A percentile compares a stretch with the other conserved stretches of the same genome.
phyloP scores from a whole-genome alignment of 108 stramenopile genomes.

The Nannochloropsis gaditana region DNA sequence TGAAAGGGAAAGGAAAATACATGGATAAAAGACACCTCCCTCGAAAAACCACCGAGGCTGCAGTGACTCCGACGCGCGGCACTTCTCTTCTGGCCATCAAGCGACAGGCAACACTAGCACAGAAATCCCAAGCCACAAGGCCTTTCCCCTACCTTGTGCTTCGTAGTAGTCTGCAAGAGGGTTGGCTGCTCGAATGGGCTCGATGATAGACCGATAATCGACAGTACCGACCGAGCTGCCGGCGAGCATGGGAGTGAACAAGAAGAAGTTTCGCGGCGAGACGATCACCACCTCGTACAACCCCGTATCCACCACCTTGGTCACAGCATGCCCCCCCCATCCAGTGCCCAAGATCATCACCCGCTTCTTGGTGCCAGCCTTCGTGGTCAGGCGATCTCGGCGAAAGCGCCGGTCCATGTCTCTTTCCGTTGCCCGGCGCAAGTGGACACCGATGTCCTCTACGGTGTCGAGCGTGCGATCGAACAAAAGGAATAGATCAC shows the following conservation, averaged over 20 bases:
- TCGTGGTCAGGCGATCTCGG: conserved; percentile 1
- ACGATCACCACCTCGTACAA: conserved; percentile 45
- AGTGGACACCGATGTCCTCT: conserved; percentile 34
- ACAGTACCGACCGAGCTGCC: conserved; percentile 84
- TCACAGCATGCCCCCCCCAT: conserved; percentile 81
- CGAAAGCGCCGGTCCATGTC: conserved; percentile 22
- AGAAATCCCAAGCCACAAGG: background rate
- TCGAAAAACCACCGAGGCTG: too few relatives aligned
- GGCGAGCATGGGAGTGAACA: conserved; percentile 94
- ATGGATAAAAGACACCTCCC: too few relatives aligned
- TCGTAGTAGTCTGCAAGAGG: conserved; percentile 71
- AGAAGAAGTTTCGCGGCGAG: conserved; percentile 84
- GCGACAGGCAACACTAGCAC: background rate
- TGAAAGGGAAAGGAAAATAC: too few relatives aligned
- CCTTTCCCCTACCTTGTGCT: conserved; percentile 38
- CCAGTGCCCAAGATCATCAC: conserved; percentile 85
- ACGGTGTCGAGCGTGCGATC: conserved; percentile 40
- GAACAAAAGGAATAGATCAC: background rate
- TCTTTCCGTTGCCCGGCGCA: conserved; percentile 13
- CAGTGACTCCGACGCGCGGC: too few relatives aligned
- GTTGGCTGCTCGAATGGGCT: conserved; percentile 81
- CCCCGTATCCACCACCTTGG: conserved; percentile 67
- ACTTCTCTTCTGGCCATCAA: too few relatives aligned
- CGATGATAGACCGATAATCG: conserved; percentile 79
- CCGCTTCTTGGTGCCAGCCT: conserved; percentile 22